phyloP scores from a whole-genome alignment of 2,329 filamentous ascomycete species.

The Sarocladium strictum region DNA sequence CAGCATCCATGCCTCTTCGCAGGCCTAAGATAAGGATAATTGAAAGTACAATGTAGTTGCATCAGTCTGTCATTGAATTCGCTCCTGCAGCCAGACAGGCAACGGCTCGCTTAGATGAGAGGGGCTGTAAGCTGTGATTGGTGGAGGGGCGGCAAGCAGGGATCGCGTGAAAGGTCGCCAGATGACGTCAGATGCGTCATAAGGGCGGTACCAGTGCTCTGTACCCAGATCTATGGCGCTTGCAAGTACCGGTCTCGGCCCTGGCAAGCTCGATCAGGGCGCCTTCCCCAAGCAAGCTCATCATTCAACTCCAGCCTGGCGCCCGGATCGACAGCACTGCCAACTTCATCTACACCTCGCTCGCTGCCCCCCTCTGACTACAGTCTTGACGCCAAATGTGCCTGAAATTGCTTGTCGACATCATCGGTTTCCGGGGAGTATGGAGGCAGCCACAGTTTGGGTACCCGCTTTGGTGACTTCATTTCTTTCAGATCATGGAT shows the following conservation, averaged over 20 bases:
- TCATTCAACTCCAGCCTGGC: neutral
- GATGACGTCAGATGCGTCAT: slow-evolving; percentile 9
- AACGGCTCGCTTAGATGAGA: slow-evolving; percentile 1
- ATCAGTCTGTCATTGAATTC: no score
- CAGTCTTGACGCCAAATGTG: neutral
- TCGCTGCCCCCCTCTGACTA: neutral
- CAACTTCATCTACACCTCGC: neutral
- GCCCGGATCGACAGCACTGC: slow-evolving; percentile 5
- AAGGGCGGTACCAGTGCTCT: neutral
- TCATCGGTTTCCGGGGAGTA: neutral
- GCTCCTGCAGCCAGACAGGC: neutral
- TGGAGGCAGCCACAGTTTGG: neutral
- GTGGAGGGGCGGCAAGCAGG: neutral
- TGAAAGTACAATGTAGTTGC: no score
- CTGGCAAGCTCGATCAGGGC: neutral
- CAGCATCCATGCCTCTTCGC: no score
- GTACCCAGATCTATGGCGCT: neutral
- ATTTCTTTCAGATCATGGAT: neutral
- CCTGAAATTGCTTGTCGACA: neutral
- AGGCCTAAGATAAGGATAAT: no score
- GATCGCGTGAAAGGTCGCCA: neutral
- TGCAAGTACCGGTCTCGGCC: neutral
- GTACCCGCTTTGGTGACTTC: slow-evolving; percentile 7
- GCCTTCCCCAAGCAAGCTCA: neutral
- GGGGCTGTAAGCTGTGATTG: neutral